A percentile compares a stretch with the other conserved stretches of the same genome.
Conservation (phyloP, 352 stramenopile genomes). For the Phytopythium delawarense region DNA sequence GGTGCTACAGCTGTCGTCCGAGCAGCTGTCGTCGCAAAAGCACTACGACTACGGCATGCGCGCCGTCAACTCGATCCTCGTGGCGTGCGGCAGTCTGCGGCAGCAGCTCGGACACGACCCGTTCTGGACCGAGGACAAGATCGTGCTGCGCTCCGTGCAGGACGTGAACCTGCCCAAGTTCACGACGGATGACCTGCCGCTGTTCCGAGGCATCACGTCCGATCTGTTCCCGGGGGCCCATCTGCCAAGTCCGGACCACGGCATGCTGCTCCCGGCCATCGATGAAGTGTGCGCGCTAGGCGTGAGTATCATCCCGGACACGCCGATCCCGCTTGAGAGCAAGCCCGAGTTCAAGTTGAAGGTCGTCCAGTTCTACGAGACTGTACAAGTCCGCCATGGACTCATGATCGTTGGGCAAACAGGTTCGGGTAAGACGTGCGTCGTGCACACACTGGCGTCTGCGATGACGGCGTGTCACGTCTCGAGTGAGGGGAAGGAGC, state of each 20-base stretch:
- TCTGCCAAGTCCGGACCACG: constrained; percentile 85
- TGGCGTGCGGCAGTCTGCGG: constrained; percentile 88
- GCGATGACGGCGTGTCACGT: constrained; percentile 70
- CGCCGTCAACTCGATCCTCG: constrained; percentile 93
- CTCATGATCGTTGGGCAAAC: constrained; percentile 96
- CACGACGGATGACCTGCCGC: constrained; percentile 88
- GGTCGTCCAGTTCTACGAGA: constrained; percentile 95
- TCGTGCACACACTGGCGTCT: constrained; percentile 79
- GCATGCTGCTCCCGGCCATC: constrained; percentile 75
- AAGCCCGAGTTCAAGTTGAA: constrained; percentile 86
- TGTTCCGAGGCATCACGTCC: constrained; percentile 92
- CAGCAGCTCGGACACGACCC: constrained; percentile 87
- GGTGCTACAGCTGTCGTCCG: constrained; percentile 90
- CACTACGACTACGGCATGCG: constrained; percentile 97
- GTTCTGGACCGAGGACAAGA: constrained; percentile 89
- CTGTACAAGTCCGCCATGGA: constrained; percentile 91
- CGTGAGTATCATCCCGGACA: constrained; percentile 57
- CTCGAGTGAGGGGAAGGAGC: constrained; percentile 32
- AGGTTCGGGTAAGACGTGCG: constrained; percentile 93
- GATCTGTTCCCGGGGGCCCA: constrained; percentile 91
- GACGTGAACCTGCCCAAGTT: constrained; percentile 96
- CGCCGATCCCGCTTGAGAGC: constrained; percentile 58
- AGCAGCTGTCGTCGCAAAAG: constrained; percentile 92
- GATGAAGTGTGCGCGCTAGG: constrained; percentile 71
- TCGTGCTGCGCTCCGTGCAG: constrained; percentile 90